Percentiles rank a stretch among this genome's conserved stretches.
Evolutionary conservation across 306 rosid genomes (phyloP).

Genomic region (barrel medic (Medicago truncatula)): DNA sequence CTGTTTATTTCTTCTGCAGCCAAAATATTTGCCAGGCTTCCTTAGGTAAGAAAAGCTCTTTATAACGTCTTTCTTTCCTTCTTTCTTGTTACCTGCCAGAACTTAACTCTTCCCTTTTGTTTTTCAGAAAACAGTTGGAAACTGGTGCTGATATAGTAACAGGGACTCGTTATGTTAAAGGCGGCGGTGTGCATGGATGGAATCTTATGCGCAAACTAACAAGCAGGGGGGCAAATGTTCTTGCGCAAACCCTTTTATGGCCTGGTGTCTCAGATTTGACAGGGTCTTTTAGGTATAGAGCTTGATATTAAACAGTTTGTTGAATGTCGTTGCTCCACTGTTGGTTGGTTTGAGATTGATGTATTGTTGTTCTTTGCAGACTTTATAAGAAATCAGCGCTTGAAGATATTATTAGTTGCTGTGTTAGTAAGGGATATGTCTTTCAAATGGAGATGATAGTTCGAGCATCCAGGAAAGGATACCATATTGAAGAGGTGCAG

Average conservation of each 20-base stretch:
- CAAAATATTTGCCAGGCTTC: slow-evolving; percentile 88
- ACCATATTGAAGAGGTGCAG: slow-evolving; percentile 88
- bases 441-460: slow-evolving; percentile 99
- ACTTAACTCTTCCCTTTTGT: slow-evolving; percentile 32
- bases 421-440: slow-evolving; percentile 95
- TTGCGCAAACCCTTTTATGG: slow-evolving; percentile 94
- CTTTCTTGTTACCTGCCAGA: slow-evolving; percentile 17
- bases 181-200: slow-evolving; percentile 99
- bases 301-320: slow-evolving; percentile 38
- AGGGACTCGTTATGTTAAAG: slow-evolving; percentile 94
- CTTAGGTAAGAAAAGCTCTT: slow-evolving; percentile 62
- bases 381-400: slow-evolving; percentile 87
- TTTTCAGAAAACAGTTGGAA: slow-evolving; percentile 71
- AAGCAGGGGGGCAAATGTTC: slow-evolving; percentile 99
- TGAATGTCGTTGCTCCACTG: slow-evolving; percentile 26
- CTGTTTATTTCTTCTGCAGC: slow-evolving; percentile 63
- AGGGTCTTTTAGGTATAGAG: slow-evolving; percentile 83
- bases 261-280: slow-evolving; percentile 98
- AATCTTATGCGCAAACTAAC: slow-evolving; percentile 98
- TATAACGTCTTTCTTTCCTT: slow-evolving; percentile 17
- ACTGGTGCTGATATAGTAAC: slow-evolving; percentile 92
- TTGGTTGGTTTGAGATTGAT: slow-evolving; percentile 35
- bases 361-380: slow-evolving; percentile 51
- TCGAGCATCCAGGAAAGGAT: slow-evolving; percentile 91
- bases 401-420: slow-evolving; percentile 88